A percentile compares a stretch with the other conserved stretches of the same genome.
Evolutionary conservation across 2,329 filamentous ascomycete genomes (phyloP).

Genomic region (Metarhizium humberi): DNA sequence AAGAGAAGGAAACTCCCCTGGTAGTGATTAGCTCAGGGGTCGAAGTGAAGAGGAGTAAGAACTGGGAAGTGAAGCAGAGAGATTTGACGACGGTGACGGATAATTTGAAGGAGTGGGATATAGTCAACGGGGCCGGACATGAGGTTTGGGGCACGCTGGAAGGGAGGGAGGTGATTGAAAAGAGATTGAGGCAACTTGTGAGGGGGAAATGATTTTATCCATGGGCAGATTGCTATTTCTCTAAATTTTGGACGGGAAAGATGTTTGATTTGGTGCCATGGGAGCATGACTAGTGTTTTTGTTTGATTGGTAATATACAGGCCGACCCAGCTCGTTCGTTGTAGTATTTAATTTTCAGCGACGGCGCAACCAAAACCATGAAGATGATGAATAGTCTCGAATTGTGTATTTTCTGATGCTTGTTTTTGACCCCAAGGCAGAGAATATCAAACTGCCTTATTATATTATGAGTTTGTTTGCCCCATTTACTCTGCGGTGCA

Average conservation of each 20-base stretch:
- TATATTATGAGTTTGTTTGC: too few species aligned
- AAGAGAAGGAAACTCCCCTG: constrained; percentile 64
- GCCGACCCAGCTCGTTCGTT: too few species aligned
- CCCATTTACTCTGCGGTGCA: too few species aligned
- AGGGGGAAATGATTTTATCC: background rate
- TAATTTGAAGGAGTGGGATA: constrained; percentile 74
- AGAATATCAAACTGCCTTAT: too few species aligned
- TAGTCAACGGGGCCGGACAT: constrained; percentile 76
- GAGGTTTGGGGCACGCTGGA: constrained; percentile 73
- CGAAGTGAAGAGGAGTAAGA: constrained; percentile 52
- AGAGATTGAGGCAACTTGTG: constrained; percentile 63
- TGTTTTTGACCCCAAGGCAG: too few species aligned
- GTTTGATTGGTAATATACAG: background rate
- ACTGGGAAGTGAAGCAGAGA: constrained; percentile 79
- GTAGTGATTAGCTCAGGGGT: constrained; percentile 76
- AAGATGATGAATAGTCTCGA: too few species aligned
- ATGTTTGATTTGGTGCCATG: background rate
- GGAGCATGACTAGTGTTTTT: background rate
- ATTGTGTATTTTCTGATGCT: too few species aligned
- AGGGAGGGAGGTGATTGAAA: constrained; percentile 68
- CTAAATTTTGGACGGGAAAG: background rate
- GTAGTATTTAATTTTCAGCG: background rate
- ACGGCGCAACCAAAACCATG: too few species aligned
- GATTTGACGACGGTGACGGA: constrained; percentile 74
- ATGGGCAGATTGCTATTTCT: background rate